A percentile compares a stretch with the other conserved stretches of the same genome.
phyloP scores from a whole-genome alignment of 1,284 basidiomycete species.

The Rhodotorula sp. region DNA sequence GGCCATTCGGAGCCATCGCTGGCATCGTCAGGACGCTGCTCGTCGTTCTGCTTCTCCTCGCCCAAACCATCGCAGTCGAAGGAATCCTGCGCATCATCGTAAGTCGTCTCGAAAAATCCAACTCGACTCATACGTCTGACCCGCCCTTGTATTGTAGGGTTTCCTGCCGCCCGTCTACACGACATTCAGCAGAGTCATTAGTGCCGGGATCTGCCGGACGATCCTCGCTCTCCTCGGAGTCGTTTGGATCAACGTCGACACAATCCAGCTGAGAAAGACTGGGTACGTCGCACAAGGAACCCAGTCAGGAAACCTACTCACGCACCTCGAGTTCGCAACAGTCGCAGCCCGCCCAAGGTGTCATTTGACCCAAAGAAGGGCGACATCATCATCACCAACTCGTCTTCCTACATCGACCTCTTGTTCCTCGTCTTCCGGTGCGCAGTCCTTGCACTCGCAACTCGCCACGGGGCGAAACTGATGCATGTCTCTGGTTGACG shows the following conservation, averaged over 20 bases:
- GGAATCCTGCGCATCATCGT: constrained; percentile 23
- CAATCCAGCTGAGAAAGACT: constrained; percentile 23
- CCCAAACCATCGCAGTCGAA: constrained; percentile 26
- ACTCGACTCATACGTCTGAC: neutral
- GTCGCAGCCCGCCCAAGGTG: constrained; percentile 19
- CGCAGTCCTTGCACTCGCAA: neutral
- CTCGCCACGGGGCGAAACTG: no score
- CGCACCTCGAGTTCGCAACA: neutral
- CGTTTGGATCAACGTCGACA: constrained; percentile 29
- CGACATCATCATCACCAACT: constrained; percentile 45
- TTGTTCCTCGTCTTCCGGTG: constrained; percentile 43
- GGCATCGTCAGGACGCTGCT: constrained; percentile 9
- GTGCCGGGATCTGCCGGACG: constrained; percentile 12
- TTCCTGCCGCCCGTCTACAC: constrained; percentile 12
- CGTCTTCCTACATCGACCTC: constrained; percentile 45
- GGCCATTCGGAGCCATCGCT: constrained; percentile 10
- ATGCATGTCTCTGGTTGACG: rapidly evolving
- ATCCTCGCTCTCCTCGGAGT: constrained; percentile 33
- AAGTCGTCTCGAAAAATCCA: neutral
- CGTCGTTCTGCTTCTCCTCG: constrained; percentile 26
- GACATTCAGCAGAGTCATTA: constrained; percentile 7
- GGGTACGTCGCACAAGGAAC: constrained; percentile 1
- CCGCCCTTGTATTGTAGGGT: neutral
- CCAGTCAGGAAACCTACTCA: neutral
- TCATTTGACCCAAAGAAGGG: constrained; percentile 32